Conservation (phyloP, 2,329 filamentous ascomycete genomes). For the Paecilomyces niveus region DNA sequence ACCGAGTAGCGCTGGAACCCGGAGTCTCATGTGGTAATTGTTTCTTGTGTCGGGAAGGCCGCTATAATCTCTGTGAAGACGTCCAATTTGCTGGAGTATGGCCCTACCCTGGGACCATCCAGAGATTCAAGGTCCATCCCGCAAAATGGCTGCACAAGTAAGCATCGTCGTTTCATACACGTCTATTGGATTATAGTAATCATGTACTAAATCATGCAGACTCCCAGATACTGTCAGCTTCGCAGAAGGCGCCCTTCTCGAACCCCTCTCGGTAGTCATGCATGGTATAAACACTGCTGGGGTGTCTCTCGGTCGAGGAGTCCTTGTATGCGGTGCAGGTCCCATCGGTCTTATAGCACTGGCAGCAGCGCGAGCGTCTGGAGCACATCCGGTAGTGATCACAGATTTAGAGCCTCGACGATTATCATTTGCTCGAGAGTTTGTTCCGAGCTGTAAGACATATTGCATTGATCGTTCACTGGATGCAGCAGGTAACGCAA, state of each 20-base stretch:
- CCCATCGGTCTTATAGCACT: constrained; percentile 57
- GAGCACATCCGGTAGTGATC: constrained; percentile 57
- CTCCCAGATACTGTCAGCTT: constrained; percentile 52
- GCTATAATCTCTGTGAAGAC: constrained; percentile 58
- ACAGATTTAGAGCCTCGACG: constrained; percentile 54
- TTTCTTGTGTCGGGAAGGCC: constrained; percentile 52
- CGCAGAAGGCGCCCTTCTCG: constrained; percentile 55
- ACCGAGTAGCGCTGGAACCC: constrained; percentile 61
- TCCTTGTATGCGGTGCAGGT: constrained; percentile 55
- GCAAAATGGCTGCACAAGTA: constrained; percentile 51
- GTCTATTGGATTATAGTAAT: neutral
- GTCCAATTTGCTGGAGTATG: constrained; percentile 57
- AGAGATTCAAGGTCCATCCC: constrained; percentile 55
- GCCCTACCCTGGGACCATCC: constrained; percentile 54
- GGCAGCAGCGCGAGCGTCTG: constrained; percentile 53
- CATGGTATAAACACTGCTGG: constrained; percentile 51
- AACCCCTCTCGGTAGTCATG: constrained; percentile 57
- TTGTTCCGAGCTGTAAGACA: constrained; percentile 48
- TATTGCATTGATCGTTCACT: constrained; percentile 47
- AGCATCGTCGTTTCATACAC: neutral
- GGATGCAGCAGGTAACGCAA: constrained; percentile 45
- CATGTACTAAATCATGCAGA: constrained; percentile 16
- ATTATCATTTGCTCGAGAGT: constrained; percentile 51
- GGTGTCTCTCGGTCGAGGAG: constrained; percentile 49
- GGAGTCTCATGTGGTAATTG: constrained; percentile 57